Evolutionary conservation across 192 early-diverging fungal genomes (phyloP), one percentile per base, ranked within the genome.

Genomic region (Gryganskiella cystojenkinii): DNA sequence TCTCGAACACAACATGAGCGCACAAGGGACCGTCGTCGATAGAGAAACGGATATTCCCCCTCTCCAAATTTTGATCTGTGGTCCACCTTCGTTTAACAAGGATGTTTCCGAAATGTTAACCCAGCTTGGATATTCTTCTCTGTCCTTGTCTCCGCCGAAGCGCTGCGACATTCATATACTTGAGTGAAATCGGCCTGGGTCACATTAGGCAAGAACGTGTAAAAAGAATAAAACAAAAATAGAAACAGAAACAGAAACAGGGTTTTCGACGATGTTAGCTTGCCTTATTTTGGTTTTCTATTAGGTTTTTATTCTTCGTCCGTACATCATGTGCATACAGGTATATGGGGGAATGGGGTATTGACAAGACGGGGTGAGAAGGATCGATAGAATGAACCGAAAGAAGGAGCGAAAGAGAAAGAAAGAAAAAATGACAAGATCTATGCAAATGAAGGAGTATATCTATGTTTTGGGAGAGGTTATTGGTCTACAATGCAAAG

Each of bases 51-150:
- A 40, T 4, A 19, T 52, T 19, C 37, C 61, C 31, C 43, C 30
- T n/a, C 10, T 61, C 11, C 47, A 58, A 28, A 63, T 76, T 6
- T 24, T 76, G 17, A 28, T 76, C 43, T 76, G 72, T 76, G 72
- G 72, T 4, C 72, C 72, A n/a, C 64, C 64, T 0, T 40, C 60
- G 28, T 76, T 76, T 19, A 76, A 76, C 22, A 24, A 20, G 11
- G 72, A 76, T 33, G 65, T 76, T 2, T 65, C 64, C 3, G 7
- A n/a, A 14, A 76, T 76, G 72, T 28, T 76, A n/a, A 7, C 3
- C 1, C 52, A 58, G 9, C 45, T 76, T 3, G 65, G 64, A 25
- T 67, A 63, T n/a, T 7, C 25, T 15, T 14, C 49, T 24, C n/a
- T n/a, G 57, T 24, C 0, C 1, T 2, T 1, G 37, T 13, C 37